Evolutionary conservation across 345 rosid genomes (phyloP), one percentile per base, ranked within the genome.

Genomic region (Linum tenue): DNA sequence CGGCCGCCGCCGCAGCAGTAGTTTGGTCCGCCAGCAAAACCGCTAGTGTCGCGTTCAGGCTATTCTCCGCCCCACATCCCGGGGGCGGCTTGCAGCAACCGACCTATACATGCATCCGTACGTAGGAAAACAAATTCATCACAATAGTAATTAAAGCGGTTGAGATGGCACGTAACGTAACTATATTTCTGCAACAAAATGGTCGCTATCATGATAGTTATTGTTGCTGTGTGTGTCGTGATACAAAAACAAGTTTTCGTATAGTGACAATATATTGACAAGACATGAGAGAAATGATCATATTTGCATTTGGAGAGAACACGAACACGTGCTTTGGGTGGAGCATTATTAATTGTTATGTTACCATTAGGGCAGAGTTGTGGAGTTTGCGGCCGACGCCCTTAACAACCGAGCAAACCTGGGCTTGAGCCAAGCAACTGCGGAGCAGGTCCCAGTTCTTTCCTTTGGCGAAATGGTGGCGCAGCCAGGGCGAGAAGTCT

Each of bases 81-180:
- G 62, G 37, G 14, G 62, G 62, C 15, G 62, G 62, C 39, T 59
- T 59, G 62, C 62, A 59, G 39, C 62, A 59, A 35, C 62, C 62
- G 1, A 9, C 9, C 62, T 59, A 8, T 48, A 41, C 9, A 41
- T 48, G 9, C 3, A 15, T 48, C 11, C 50, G 31, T 22, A 22
- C 31, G 31, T 22, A 22, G 31, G 31, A 22, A 22, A 22, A 22
- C 31, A 22, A 22, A 22, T 22, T 22, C 1, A 22, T 22, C 31
- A 22, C 31, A 22, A 22, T 22, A 22, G 0, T 22, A 22, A 22
- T 22, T 22, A 22, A 22, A 22, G 31, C 31, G 31, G 31, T 22
- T 22, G 31, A 22, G 31, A 22, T 22, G 31, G 31, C 31, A 22
- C 31, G 31, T 22, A 22, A 22, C 31, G 31, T 22, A 22, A 22